Evolutionary conservation across 2,329 filamentous ascomycete genomes (phyloP).

Genomic region (Penicillium janthinellum): DNA sequence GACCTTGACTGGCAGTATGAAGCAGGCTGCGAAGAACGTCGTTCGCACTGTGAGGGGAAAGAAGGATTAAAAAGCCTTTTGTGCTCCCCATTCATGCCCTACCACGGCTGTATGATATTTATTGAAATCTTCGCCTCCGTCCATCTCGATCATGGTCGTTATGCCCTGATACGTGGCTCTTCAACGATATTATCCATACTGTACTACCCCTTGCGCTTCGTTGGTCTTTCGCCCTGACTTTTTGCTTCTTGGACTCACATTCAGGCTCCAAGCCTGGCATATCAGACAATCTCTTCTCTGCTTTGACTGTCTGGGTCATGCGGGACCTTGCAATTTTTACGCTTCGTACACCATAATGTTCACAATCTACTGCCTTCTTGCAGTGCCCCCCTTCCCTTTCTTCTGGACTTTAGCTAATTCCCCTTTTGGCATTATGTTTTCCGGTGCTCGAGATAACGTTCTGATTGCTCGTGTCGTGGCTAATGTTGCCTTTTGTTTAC

Average conservation of each 20-base stretch:
- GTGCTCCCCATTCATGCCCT: background rate
- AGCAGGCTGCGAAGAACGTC: slow-evolving; percentile 18
- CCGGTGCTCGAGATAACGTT: slow-evolving; percentile 6
- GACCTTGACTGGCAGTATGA: slow-evolving; percentile 18
- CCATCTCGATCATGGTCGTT: background rate
- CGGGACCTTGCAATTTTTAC: background rate
- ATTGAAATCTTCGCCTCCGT: background rate
- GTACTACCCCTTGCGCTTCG: background rate
- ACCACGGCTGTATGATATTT: background rate
- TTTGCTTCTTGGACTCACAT: background rate
- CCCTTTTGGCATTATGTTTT: slow-evolving; percentile 8
- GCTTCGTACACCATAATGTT: slow-evolving; percentile 1
- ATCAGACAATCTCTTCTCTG: background rate
- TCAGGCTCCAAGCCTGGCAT: background rate
- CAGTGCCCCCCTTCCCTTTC: background rate
- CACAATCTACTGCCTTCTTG: background rate
- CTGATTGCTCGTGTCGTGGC: background rate
- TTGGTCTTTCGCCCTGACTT: background rate
- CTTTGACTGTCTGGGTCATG: background rate
- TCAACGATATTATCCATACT: background rate
- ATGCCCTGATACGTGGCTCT: background rate
- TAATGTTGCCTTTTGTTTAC: background rate
- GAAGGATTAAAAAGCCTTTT: slow-evolving; percentile 9
- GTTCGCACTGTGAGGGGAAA: slow-evolving; percentile 21
- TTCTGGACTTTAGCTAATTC: slow-evolving; percentile 10